phyloP scores from a whole-genome alignment of 441 rosid species.

The Euphorbia celastroides region DNA sequence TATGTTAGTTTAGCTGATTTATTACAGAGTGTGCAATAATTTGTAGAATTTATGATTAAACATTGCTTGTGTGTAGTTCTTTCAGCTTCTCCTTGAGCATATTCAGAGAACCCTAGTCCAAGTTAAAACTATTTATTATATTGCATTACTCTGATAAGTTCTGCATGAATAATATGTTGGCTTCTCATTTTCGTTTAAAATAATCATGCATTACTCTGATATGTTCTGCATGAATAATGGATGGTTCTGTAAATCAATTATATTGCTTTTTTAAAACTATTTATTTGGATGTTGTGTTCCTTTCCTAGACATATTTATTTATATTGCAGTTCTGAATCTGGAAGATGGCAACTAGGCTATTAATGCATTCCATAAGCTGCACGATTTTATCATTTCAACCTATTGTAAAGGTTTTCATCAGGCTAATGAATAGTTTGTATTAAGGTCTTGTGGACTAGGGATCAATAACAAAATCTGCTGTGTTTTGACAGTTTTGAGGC shows the following conservation, averaged over 20 bases:
- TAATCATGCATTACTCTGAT: not conserved
- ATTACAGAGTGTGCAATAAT: not conserved
- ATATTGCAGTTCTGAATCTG: not conserved
- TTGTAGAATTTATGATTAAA: not conserved
- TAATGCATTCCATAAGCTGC: not conserved
- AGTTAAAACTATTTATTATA: conserved; percentile 26
- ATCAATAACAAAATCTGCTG: not conserved
- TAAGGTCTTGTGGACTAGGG: not conserved
- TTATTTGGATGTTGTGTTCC: too few relatives aligned
- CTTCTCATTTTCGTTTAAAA: not conserved
- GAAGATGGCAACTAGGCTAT: not conserved
- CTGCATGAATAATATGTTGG: not conserved
- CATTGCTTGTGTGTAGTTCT: conserved; percentile 34
- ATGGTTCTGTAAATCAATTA: not conserved
- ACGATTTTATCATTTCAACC: not conserved
- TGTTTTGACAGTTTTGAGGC: not conserved
- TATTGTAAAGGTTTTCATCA: not conserved
- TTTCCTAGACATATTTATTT: not conserved
- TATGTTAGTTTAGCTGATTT: conserved; percentile 6
- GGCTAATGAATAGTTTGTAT: not conserved
- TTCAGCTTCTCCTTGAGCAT: conserved; percentile 79
- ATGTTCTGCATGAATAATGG: not conserved
- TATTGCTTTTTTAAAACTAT: too few relatives aligned
- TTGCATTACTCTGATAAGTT: not conserved
- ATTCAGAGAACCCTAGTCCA: conserved; percentile 75